Evolutionary conservation across 148 eudicot species (phyloP), one percentile per base, ranked within the genome.

Genomic region (Vaccinium vitisidaea): DNA sequence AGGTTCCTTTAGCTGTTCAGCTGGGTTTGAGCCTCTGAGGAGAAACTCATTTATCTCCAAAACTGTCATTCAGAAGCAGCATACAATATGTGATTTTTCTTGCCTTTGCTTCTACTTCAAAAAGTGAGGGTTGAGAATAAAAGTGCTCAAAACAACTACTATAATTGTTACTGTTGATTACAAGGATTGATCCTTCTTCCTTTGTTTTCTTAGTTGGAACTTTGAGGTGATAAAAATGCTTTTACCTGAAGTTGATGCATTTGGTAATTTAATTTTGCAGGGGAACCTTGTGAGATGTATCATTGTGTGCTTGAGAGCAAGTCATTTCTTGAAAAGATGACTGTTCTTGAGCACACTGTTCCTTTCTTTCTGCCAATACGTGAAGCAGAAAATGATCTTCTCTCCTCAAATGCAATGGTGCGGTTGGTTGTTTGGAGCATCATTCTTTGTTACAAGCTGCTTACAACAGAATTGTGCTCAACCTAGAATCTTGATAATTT

Each of bases 381-480:
- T 82, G 98, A 95, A 87, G 94, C 94, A 55, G 99, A 97, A 90
- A 97, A 89, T 90, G 98, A 97, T 46, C 94, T 93, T 81, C 93
- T 97, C 79, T 94, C 96, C 69, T 94, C 99, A 71, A 97, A 97
- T 95, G 98, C 99, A 87, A 97, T 97, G 95, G 99, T 96, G 89
- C 88, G 91, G 84, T 90, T 87, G 83, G 87, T 88, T 88, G 84
- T 83, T 74, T 55, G 80, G 36, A 75, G 58, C 83, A 83, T 88
- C 46, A 81, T 70, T 59, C 69, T 87, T 63, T 12, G 56, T 19
- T 32, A 30, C 27, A 30, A 14, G 23, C n/a, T 36, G 80, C 79
- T 54, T 53, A 27, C 79, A 36, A 30, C 49, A 63, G 76, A 48
- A 46, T 69, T 53, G 12, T 82, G 50, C 55, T 65, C 46, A 78